Base-by-base conservation (phyloP, 371 early-diverging fungal species). In the Circinella minor region DNA sequence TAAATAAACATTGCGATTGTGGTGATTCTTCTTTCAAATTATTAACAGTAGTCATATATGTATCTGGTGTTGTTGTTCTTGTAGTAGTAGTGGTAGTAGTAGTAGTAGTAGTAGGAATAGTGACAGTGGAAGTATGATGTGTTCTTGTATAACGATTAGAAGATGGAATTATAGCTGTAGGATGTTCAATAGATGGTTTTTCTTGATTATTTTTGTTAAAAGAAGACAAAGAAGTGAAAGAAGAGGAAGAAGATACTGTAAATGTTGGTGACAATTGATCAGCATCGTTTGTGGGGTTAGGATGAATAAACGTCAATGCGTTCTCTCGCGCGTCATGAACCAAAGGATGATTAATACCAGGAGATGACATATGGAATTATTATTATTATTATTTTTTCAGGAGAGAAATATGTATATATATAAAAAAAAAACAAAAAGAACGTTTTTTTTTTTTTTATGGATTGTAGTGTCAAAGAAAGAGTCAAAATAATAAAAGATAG, bases 341-440 rank as follows among this genome's bases (percentile, higher is more conserved):
- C 47, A 68, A 55, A 64, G 72, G 61, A 61, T 65, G 51, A 54
- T 65, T 65, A 51, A 68, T 61, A 63, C 66, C 62, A 63, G 73
- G 66, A 63, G 73, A 73, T 62, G 73, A 66, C 73, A 73, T 73
- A 37, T 38, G 27, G 51, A 70, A 37, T 34, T 27, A 27, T 27
- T 27, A 27, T 27, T 27, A 27, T 27, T 27, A 27, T 27, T n/a
- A n/a, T 38, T 14, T 55, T 11, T 36, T 34, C 43, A 57, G 18
- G 61, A 66, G 27, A 39, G 59, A 69, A 64, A 27, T 39, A 55
- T 36, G 17, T 39, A 69, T 10, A 20, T 4, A 65, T 55, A 20
- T 17, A 38, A 17, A 51, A 55, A 63, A 57, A 27, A 61, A 64
- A n/a, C n/a, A n/a, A 20, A 54, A 18, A n/a, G 59, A 13, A 38